Evolutionary conservation across 805 yeast genomes (phyloP), one percentile per base, ranked within the genome.

Genomic region (Candida methanosorbosa): DNA sequence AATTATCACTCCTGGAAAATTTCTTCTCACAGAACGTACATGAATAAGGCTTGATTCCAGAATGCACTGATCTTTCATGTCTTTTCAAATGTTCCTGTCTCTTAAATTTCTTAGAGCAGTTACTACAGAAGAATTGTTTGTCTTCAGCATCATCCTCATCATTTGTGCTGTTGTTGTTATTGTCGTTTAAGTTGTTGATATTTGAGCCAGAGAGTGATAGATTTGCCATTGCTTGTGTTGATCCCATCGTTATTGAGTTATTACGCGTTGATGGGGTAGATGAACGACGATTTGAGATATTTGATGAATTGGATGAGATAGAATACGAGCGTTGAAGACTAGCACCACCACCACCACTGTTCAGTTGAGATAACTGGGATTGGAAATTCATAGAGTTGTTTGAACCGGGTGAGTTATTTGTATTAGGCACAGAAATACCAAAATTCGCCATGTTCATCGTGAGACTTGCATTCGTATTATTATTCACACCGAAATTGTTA

Each of bases 81-180:
- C 87, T 58, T 50, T 75, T 76, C 48, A 78, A 59, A 50, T 78
- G 84, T 39, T 80, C 84, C 45, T 74, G 74, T 41, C 84, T 65
- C 43, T 70, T 72, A 54, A 80, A 79, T 4, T 49, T 46, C 43
- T 64, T 66, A 2, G 46, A 40, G 40, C 73, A 68, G 9, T 51
- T 46, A 14, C 37, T 35, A 33, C 68, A 68, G 18, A 46, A 45
- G 43, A 59, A 59, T 21, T 63, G 61, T 41, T 61, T 63, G 11
- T 59, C 64, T 14, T 58, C 63, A 16, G 27, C 28, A 29, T 45
- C 37, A n/a, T 24, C 27, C 7, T 24, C 27, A 24, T 24, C 27
- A 9, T 7, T 5, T 26, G n/a, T n/a, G n/a, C n/a, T 25, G 27
- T 25, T 13, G 15, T 25, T 5, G 17, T 25, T 13, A n/a, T n/a